Percentiles rank a stretch among this genome's conserved stretches.
Conservation (phyloP, 805 yeast species). For the Lipomyces sp. region DNA sequence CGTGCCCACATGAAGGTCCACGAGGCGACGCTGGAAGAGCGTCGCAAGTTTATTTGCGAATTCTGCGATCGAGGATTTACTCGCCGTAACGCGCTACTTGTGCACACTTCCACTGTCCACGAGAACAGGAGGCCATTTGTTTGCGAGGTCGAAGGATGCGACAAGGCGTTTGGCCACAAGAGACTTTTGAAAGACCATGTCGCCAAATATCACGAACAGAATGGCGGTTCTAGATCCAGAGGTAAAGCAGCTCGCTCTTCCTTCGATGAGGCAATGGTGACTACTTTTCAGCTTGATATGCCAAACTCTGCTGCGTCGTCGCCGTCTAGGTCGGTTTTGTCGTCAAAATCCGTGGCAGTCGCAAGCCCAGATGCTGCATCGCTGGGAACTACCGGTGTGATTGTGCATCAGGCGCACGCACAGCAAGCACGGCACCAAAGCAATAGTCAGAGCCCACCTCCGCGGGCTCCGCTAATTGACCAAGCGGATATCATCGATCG, state of each 20-base stretch:
- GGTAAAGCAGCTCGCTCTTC: no score
- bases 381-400: no score
- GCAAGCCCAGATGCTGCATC: no score
- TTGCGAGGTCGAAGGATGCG: conserved; percentile 26
- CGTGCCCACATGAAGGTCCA: conserved; percentile 72
- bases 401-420: neutral
- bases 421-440: neutral
- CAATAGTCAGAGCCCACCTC: neutral
- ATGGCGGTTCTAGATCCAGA: neutral
- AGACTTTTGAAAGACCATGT: conserved; percentile 25
- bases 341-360: no score
- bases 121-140: conserved; percentile 28
- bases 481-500: conserved; percentile 32
- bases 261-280: neutral
- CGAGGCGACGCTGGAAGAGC: conserved; percentile 45
- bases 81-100: conserved; percentile 54
- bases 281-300: neutral
- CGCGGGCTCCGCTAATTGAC: neutral
- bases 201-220: conserved; percentile 5
- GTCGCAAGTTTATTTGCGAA: conserved; percentile 59
- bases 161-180: conserved; percentile 29
- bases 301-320: neutral
- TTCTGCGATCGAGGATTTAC: conserved; percentile 46
- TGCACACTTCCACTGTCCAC: conserved; percentile 43
- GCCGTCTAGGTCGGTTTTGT: neutral